Evolutionary conservation across 2,329 filamentous ascomycete genomes (phyloP).

Genomic region (Cladophialophora carrionii): DNA sequence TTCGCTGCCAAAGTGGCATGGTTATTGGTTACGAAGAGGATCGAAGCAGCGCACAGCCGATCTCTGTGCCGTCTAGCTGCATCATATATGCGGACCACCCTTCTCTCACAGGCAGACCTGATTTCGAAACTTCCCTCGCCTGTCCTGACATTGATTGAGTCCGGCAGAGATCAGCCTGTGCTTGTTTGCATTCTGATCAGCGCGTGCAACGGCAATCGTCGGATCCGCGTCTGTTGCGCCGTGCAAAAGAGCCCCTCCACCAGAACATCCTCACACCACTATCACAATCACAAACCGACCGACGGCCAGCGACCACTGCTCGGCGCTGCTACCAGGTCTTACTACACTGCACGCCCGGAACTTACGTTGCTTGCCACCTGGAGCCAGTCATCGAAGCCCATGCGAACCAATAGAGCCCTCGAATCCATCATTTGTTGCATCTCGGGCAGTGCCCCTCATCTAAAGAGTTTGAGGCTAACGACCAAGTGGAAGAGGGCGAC

Average conservation of each 20-base stretch:
- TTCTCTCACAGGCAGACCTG: not conserved
- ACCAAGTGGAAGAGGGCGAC: constrained; percentile 1
- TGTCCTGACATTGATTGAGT: not conserved
- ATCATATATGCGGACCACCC: not conserved
- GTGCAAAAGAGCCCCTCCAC: not conserved
- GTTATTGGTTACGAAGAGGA: not conserved
- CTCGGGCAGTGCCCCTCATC: constrained; percentile 17
- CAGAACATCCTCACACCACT: constrained; percentile 7
- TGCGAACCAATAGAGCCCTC: constrained; percentile 32
- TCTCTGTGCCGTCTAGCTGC: not conserved
- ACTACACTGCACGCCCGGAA: constrained; percentile 2
- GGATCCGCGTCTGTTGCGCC: constrained; percentile 1
- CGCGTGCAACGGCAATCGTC: constrained; percentile 1
- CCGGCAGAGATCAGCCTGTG: not conserved
- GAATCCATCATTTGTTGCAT: constrained; percentile 19
- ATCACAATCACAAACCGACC: not conserved
- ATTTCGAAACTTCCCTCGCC: not conserved
- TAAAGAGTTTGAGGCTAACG: constrained; percentile 23
- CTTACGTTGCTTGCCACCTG: constrained; percentile 21
- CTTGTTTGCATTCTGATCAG: not conserved
- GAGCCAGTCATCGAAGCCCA: constrained; percentile 22
- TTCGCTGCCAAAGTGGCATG: not conserved
- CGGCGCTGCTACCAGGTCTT: constrained; percentile 9
- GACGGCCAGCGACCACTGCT: not conserved
- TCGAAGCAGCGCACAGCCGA: not conserved